phyloP scores from a whole-genome alignment of 1,139 yeast genomes.

The Pichia sp. region DNA sequence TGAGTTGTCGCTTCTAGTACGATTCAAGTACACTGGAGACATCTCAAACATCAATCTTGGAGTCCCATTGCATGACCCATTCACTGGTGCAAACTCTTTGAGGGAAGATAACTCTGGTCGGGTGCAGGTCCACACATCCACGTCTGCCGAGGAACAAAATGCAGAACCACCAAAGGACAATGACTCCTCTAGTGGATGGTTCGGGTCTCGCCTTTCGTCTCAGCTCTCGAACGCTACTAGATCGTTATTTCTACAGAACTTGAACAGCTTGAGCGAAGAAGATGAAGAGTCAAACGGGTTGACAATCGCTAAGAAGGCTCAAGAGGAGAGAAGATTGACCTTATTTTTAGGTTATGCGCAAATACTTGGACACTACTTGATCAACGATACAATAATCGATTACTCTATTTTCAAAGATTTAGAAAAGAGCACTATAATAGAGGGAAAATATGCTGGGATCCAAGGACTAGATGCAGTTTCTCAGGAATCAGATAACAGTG shows the following conservation, averaged over 20 bases:
- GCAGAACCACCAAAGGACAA: background rate
- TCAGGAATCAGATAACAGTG: slow-evolving; percentile 13
- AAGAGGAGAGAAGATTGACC: slow-evolving; percentile 26
- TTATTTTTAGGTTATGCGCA: slow-evolving; percentile 72
- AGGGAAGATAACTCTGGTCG: background rate
- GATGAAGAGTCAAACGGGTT: slow-evolving; percentile 5
- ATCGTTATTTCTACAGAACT: slow-evolving; percentile 34
- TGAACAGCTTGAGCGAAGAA: slow-evolving; percentile 23
- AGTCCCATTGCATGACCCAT: slow-evolving; percentile 1
- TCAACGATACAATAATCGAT: slow-evolving; percentile 52
- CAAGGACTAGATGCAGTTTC: slow-evolving; percentile 40
- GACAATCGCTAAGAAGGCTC: background rate
- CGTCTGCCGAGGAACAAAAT: background rate
- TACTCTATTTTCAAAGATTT: slow-evolving; percentile 41
- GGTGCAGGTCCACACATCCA: background rate
- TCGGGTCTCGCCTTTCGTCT: slow-evolving; percentile 39
- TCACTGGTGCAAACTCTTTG: background rate
- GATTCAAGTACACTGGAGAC: slow-evolving; percentile 30
- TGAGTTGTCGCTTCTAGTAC: slow-evolving; percentile 30
- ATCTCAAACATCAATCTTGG: background rate
- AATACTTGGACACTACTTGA: slow-evolving; percentile 63
- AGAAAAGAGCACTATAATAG: slow-evolving; percentile 46
- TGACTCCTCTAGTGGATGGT: slow-evolving; percentile 23
- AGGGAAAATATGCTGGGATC: slow-evolving; percentile 60
- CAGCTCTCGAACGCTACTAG: slow-evolving; percentile 41